These are phyloP conservation scores for Spathaspora hagerdaliae DNA, from an alignment of 805 yeast species.

Conservation along the genomic window DNA sequence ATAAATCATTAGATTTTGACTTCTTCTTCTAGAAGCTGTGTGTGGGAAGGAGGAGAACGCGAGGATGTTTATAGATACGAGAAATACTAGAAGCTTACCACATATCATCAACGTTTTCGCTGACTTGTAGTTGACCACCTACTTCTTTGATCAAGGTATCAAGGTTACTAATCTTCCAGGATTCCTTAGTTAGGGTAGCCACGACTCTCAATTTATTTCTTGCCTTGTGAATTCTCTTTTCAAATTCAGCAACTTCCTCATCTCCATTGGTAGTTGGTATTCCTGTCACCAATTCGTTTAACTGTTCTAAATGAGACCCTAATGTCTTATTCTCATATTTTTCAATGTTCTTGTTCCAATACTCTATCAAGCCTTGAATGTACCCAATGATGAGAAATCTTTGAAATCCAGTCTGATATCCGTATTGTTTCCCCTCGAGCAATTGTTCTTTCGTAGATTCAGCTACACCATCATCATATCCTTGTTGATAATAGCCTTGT, in stretches of 20 bases:
- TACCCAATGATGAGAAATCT: slow-evolving; percentile 69
- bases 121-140: slow-evolving; percentile 34
- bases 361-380: slow-evolving; percentile 46
- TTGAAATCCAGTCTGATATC: slow-evolving; percentile 76
- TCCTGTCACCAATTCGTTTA: slow-evolving; percentile 24
- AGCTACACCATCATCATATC: slow-evolving; percentile 65
- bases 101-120: slow-evolving; percentile 39
- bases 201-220: slow-evolving; percentile 60
- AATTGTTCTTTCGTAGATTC: slow-evolving; percentile 58
- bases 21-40: slow-evolving; percentile 19
- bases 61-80: not conserved
- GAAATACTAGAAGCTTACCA: slow-evolving; percentile 23
- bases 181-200: slow-evolving; percentile 28
- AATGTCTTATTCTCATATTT: slow-evolving; percentile 10
- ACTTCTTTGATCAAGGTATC: slow-evolving; percentile 32
- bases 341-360: slow-evolving; percentile 25
- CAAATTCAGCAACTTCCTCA: slow-evolving; percentile 52
- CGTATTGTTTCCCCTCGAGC: slow-evolving; percentile 79
- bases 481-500: slow-evolving; percentile 57
- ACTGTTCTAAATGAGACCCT: slow-evolving; percentile 19
- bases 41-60: not conserved
- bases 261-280: slow-evolving; percentile 43
- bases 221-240: slow-evolving; percentile 48
- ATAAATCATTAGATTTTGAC: slow-evolving; percentile 39
- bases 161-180: slow-evolving; percentile 23